phyloP scores from a whole-genome alignment of 345 rosid species.

The Diplotaxis tenuifolia region DNA sequence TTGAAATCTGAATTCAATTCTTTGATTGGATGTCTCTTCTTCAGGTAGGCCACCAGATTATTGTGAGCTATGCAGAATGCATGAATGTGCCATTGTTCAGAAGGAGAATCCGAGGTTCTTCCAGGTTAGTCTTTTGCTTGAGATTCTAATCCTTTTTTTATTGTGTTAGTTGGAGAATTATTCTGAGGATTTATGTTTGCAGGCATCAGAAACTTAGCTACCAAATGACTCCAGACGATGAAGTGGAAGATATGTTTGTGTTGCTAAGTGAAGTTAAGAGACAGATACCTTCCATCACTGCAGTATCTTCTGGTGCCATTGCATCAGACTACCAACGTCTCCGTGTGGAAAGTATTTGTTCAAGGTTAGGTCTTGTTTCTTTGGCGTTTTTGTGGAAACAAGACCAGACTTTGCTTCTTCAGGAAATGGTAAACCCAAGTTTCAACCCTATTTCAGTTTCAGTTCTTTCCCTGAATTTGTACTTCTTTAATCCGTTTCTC shows the following conservation, averaged over 20 bases:
- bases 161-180: neutral
- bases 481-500: constrained; percentile 2
- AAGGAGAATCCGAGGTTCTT: constrained; percentile 75
- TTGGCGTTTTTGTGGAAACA: constrained; percentile 96
- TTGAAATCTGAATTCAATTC: neutral
- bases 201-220: constrained; percentile 79
- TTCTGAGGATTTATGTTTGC: neutral
- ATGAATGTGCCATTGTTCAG: constrained; percentile 87
- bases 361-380: constrained; percentile 98
- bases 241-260: constrained; percentile 90
- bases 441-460: constrained; percentile 10
- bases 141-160: neutral
- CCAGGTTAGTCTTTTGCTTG: constrained; percentile 54
- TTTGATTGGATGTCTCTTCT: constrained; percentile 6
- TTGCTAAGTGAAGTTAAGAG: constrained; percentile 75
- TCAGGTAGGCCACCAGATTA: constrained; percentile 92
- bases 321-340: constrained; percentile 95
- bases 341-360: constrained; percentile 94
- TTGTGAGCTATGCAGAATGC: constrained; percentile 83
- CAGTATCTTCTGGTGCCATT: constrained; percentile 95
- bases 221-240: constrained; percentile 70
- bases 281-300: constrained; percentile 75
- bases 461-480: neutral
- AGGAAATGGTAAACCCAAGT: constrained; percentile 69
- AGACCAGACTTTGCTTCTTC: constrained; percentile 93